Percentiles rank a stretch among this genome's conserved stretches.
Conservation (phyloP, 768 basidiomycete species). For the Floccularia luteovirens region DNA sequence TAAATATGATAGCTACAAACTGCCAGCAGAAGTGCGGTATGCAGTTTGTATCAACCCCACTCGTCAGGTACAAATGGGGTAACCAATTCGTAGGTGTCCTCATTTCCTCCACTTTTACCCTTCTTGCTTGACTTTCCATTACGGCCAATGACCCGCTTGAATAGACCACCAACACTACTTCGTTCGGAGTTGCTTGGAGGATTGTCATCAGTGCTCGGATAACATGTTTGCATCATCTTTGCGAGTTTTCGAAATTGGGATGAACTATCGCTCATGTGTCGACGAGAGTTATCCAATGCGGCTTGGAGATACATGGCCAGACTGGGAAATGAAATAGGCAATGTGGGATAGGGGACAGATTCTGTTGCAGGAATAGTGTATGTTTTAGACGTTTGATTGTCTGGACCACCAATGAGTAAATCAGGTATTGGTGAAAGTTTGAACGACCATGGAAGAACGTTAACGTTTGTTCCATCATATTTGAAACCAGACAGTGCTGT, state of each 20-base stretch:
- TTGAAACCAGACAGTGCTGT: constrained; percentile 33
- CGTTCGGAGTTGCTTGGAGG: constrained; percentile 20
- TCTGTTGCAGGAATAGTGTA: constrained; percentile 63
- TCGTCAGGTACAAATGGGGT: constrained; percentile 78
- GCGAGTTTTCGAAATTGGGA: constrained; percentile 60
- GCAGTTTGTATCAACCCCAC: constrained; percentile 63
- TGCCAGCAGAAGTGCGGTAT: neutral
- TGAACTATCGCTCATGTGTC: constrained; percentile 49
- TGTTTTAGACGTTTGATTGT: constrained; percentile 56
- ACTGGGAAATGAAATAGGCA: constrained; percentile 72
- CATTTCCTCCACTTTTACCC: constrained; percentile 50
- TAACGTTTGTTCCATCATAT: constrained; percentile 53
- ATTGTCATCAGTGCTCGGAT: constrained; percentile 36
- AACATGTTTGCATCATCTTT: constrained; percentile 61
- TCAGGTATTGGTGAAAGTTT: constrained; percentile 49
- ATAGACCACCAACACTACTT: constrained; percentile 41
- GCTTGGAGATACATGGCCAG: constrained; percentile 71
- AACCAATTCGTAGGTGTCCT: constrained; percentile 75
- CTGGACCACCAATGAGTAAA: constrained; percentile 55
- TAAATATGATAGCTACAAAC: too few relatives aligned
- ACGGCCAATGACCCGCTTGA: constrained; percentile 56
- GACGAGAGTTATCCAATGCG: constrained; percentile 61
- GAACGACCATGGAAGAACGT: constrained; percentile 67
- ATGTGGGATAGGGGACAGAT: constrained; percentile 53
- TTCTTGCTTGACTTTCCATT: constrained; percentile 33